Evolutionary conservation across 495 filamentous ascomycete genomes (phyloP).

Genomic region (Parathielavia appendiculata): DNA sequence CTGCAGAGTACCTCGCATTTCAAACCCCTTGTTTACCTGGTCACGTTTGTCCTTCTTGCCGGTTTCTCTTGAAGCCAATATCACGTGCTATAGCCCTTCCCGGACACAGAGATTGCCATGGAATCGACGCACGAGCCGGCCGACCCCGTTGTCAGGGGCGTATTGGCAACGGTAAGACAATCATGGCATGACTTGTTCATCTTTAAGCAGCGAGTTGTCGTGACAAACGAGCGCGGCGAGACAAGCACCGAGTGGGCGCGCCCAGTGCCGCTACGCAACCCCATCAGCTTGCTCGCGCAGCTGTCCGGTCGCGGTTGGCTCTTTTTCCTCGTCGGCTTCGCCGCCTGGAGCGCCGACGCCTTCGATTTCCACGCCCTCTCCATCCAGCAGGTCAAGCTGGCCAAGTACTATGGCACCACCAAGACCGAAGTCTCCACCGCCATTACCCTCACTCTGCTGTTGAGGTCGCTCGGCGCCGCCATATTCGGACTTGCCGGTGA

Average conservation of each 20-base stretch:
- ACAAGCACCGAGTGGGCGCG: constrained; percentile 53
- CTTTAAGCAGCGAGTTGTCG: constrained; percentile 61
- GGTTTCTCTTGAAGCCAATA: background rate
- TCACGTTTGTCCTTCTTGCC: background rate
- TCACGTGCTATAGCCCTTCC: background rate
- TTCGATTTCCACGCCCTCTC: constrained; percentile 76
- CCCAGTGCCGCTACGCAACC: constrained; percentile 56
- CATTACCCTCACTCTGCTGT: constrained; percentile 67
- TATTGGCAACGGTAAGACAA: constrained; percentile 54
- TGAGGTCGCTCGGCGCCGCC: constrained; percentile 65
- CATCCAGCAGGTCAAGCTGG: constrained; percentile 63
- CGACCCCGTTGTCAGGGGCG: constrained; percentile 55
- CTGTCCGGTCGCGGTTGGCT: constrained; percentile 54
- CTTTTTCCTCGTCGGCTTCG: constrained; percentile 59
- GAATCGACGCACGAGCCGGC: constrained; percentile 44
- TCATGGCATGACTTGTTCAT: constrained; percentile 57
- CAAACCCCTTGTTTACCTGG: no score
- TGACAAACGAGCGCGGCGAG: constrained; percentile 56
- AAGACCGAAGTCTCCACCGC: constrained; percentile 68
- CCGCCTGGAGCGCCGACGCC: constrained; percentile 64
- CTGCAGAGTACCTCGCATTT: no score
- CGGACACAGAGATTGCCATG: constrained; percentile 8
- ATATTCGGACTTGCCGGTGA: constrained; percentile 69
- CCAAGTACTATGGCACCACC: constrained; percentile 56
- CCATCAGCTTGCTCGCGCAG: constrained; percentile 54